phyloP scores from a whole-genome alignment of 306 rosid genomes.

The Vigna angularis region DNA sequence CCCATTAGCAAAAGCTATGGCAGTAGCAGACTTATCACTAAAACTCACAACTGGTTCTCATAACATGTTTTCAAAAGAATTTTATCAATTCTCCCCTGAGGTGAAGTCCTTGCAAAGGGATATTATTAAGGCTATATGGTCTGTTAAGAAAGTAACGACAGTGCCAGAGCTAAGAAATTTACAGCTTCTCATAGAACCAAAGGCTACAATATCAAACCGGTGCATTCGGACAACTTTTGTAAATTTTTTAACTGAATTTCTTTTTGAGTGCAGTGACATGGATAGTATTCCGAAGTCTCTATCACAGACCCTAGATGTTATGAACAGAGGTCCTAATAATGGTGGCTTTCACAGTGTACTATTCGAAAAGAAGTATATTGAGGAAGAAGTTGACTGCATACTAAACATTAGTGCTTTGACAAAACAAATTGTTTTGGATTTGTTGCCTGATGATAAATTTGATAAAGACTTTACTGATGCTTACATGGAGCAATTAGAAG shows the following conservation, averaged over 20 bases:
- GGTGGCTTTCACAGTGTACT: neutral
- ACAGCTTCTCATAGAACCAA: conserved; percentile 66
- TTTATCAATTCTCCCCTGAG: conserved; percentile 66
- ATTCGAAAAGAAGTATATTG: conserved; percentile 54
- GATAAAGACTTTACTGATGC: conserved; percentile 71
- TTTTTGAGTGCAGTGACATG: conserved; percentile 74
- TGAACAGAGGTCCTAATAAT: conserved; percentile 53
- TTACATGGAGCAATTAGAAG: conserved; percentile 73
- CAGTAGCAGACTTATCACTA: conserved; percentile 71
- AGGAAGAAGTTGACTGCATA: conserved; percentile 70
- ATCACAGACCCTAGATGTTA: conserved; percentile 54
- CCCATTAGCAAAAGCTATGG: conserved; percentile 85
- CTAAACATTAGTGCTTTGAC: conserved; percentile 74
- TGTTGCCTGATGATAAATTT: conserved; percentile 60
- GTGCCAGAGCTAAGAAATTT: conserved; percentile 57
- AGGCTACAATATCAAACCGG: conserved; percentile 56
- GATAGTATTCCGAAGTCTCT: conserved; percentile 66
- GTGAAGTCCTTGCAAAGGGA: conserved; percentile 70
- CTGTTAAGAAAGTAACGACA: conserved; percentile 48
- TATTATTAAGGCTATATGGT: conserved; percentile 74
- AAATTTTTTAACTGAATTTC: conserved; percentile 68
- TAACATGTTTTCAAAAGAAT: conserved; percentile 51
- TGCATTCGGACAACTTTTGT: conserved; percentile 55
- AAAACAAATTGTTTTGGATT: conserved; percentile 72
- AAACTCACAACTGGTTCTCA: conserved; percentile 60